phyloP scores from a whole-genome alignment of 352 stramenopile genomes.

The Proteromonas lacertae region DNA sequence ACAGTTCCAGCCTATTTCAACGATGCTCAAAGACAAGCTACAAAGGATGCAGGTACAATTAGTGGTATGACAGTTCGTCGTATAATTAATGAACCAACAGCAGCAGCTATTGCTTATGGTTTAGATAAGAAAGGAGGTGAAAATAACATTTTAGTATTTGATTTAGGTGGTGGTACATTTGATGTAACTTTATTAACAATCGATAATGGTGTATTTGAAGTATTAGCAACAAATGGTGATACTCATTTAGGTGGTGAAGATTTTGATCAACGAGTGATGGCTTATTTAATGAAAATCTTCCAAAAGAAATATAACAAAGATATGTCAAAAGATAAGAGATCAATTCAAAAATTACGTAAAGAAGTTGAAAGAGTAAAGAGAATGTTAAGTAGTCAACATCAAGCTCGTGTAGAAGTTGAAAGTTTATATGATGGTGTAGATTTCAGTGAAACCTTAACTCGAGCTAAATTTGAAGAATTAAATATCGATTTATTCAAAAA shows the following conservation, averaged over 20 bases:
- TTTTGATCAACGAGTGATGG: constrained; percentile 30
- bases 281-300: constrained; percentile 98
- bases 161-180: constrained; percentile 57
- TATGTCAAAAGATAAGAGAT: constrained; percentile 61
- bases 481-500: constrained; percentile 96
- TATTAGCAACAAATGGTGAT: constrained; percentile 90
- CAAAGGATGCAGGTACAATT: constrained; percentile 93
- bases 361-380: constrained; percentile 91
- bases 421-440: constrained; percentile 73
- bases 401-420: constrained; percentile 79
- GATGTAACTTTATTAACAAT: constrained; percentile 96
- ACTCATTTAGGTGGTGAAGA: too few species aligned
- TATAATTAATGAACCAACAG: too few species aligned
- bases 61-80: constrained; percentile 77
- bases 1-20: too few species aligned
- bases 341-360: constrained; percentile 74
- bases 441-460: constrained; percentile 68
- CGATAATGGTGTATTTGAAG: constrained; percentile 90
- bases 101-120: constrained; percentile 60
- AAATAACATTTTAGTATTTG: constrained; percentile 59
- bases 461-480: constrained; percentile 86
- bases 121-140: constrained; percentile 50
- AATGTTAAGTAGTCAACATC: constrained; percentile 65
- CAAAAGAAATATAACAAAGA: constrained; percentile 78
- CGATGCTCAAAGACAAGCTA: too few species aligned